Percentiles rank a stretch among this genome's conserved stretches.
These are phyloP conservation scores for Hypoxylon crocopeplum DNA, from an alignment of 495 filamentous ascomycete genomes.

Conservation along the genomic window DNA sequence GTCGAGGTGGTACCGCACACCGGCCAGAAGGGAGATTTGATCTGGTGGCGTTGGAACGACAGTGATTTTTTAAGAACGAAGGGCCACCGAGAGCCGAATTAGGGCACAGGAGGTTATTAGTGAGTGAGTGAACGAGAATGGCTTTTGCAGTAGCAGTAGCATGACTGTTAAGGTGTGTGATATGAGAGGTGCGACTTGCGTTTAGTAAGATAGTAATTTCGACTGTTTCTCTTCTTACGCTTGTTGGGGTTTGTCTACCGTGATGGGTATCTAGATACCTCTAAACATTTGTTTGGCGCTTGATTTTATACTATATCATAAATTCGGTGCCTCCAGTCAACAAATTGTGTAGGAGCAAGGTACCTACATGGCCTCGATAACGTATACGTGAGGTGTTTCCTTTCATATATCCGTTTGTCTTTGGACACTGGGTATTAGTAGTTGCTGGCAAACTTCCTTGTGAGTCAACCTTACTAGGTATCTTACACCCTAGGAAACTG, in stretches of 20 bases:
- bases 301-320: no score
- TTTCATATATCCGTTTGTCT: no score
- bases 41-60: constrained; percentile 9
- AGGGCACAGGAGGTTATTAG: neutral
- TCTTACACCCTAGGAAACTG: no score
- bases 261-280: no score
- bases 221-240: constrained; percentile 16
- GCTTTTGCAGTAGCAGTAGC: constrained; percentile 31
- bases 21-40: constrained; percentile 3
- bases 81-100: neutral
- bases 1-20: neutral
- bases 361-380: no score
- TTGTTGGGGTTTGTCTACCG: neutral
- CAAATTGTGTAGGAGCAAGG: no score
- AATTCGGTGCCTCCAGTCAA: no score
- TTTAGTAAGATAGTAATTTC: constrained; percentile 38
- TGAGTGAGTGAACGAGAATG: constrained; percentile 31
- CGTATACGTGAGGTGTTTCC: no score
- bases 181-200: constrained; percentile 9
- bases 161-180: neutral
- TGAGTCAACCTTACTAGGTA: no score
- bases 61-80: neutral
- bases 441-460: no score
- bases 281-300: no score
- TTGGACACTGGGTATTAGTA: no score